These are phyloP conservation scores for Marchantia polymorpha DNA, from an alignment of 225 moss, liverwort and hornwort species.

Conservation along the genomic window DNA sequence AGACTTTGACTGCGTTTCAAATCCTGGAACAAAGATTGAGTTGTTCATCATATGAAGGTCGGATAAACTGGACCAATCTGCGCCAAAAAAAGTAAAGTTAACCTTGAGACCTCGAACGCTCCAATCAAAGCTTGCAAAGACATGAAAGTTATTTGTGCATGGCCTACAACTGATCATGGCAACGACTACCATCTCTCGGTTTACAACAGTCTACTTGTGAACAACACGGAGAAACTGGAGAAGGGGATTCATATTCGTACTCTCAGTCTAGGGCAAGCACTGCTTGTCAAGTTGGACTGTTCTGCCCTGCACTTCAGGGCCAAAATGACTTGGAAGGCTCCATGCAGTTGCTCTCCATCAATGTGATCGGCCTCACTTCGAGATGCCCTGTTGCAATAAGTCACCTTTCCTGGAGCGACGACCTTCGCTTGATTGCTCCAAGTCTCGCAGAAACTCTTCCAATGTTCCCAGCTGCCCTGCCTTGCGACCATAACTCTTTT, in stretches of 20 bases:
- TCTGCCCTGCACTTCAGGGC: neutral
- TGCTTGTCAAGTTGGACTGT: neutral
- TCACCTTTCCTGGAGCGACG: neutral
- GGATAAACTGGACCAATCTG: no score
- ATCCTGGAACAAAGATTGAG: no score
- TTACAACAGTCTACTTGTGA: neutral
- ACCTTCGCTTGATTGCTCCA: neutral
- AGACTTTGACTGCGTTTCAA: no score
- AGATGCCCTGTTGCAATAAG: neutral
- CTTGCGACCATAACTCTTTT: constrained; percentile 16
- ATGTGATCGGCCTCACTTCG: neutral
- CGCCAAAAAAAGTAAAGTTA: no score
- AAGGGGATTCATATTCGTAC: neutral
- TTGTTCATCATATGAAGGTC: no score
- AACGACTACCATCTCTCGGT: no score
- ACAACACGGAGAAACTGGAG: neutral
- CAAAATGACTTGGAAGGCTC: neutral
- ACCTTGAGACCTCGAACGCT: no score
- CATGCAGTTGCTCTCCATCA: neutral
- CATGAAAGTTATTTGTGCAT: no score
- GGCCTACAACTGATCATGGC: no score
- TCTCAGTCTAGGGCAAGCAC: neutral
- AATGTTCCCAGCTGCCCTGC: constrained; percentile 8
- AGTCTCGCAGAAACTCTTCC: neutral
- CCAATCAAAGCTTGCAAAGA: no score